Evolutionary conservation across 352 stramenopile genomes (phyloP).

Genomic region (Globisporangium rhizosaccharum): DNA sequence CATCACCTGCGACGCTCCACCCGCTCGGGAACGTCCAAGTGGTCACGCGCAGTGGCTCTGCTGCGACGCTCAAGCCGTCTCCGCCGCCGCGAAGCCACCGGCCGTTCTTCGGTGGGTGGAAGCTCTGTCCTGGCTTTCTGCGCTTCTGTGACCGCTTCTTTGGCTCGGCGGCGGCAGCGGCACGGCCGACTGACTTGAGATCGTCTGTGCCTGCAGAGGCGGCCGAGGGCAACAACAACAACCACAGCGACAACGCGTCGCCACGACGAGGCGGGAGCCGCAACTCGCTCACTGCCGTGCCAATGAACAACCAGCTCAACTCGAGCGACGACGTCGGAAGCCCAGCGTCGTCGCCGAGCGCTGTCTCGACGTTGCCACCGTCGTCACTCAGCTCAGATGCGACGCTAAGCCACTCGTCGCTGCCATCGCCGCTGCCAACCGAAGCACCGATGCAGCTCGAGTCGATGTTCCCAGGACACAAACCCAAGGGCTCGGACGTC

Average conservation of each 20-base stretch:
- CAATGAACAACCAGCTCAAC: slow-evolving; percentile 12
- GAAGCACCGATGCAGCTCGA: slow-evolving; percentile 3
- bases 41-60: neutral
- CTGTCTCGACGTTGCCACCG: neutral
- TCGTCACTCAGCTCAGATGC: neutral
- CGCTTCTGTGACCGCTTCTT: slow-evolving; percentile 70
- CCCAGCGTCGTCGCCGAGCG: slow-evolving; percentile 4
- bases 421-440: neutral
- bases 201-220: neutral
- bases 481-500: slow-evolving; percentile 29
- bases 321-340: slow-evolving; percentile 10
- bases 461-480: neutral
- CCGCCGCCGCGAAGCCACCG: neutral
- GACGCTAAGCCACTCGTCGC: neutral
- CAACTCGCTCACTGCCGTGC: slow-evolving; percentile 8
- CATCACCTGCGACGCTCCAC: neutral
- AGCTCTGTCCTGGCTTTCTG: slow-evolving; percentile 64
- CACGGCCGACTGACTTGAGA: slow-evolving; percentile 1
- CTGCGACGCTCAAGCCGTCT: neutral
- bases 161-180: slow-evolving; percentile 9
- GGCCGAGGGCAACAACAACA: neutral
- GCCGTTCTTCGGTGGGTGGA: slow-evolving; percentile 26
- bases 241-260: neutral
- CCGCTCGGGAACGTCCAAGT: slow-evolving; percentile 1
- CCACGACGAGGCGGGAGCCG: neutral